Conservation (phyloP, 1,284 basidiomycete species). For the Phlebopus sp. region DNA sequence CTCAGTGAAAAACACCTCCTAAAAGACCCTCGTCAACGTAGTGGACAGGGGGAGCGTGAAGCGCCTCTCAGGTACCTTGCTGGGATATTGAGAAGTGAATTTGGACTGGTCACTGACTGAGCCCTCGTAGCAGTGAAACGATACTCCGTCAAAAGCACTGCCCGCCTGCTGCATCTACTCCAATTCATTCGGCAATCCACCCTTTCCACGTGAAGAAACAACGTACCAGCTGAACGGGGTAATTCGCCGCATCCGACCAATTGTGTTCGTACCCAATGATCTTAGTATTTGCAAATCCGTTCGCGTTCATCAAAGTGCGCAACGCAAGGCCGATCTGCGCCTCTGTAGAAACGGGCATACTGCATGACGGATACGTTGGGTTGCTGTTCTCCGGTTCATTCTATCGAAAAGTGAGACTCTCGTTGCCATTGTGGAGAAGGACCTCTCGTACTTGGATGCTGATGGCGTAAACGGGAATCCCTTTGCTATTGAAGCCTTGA, state of each 20-base stretch:
- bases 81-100: conserved; percentile 45
- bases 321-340: conserved; percentile 42
- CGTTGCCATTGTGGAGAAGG: not conserved
- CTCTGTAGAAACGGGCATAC: conserved; percentile 38
- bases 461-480: conserved; percentile 44
- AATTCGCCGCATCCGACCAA: conserved; percentile 47
- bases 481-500: conserved; percentile 43
- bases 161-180: conserved; percentile 46
- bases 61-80: conserved; percentile 29
- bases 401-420: conserved; percentile 24
- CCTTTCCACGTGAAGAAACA: not conserved
- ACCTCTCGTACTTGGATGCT: conserved; percentile 41
- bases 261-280: conserved; percentile 52
- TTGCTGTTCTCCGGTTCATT: conserved; percentile 50
- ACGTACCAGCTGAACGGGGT: conserved; percentile 47
- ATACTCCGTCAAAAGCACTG: conserved; percentile 44
- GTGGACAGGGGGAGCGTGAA: not conserved
- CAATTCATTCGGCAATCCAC: not conserved
- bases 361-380: conserved; percentile 44
- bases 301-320: conserved; percentile 43
- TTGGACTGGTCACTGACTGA: conserved; percentile 37
- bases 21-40: not conserved
- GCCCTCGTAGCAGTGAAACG: conserved; percentile 53
- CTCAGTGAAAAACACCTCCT: conserved; percentile 51
- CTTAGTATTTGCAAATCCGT: conserved; percentile 42